Base-by-base conservation (phyloP, 345 rosid genomes). In the Salix udensis region DNA sequence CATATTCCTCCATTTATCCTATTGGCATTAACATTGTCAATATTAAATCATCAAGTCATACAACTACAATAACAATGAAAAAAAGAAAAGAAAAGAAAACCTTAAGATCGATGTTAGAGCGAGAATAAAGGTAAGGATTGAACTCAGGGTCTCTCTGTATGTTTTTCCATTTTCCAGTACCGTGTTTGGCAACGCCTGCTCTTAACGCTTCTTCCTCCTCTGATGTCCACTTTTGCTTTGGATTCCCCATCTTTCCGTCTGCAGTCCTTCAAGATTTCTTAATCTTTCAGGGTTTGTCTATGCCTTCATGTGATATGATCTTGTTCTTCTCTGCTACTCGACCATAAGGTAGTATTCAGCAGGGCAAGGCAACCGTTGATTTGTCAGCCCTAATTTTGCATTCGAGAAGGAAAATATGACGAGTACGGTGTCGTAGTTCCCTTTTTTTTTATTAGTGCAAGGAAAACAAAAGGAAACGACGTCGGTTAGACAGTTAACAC, bases 1-100 rank as follows among this genome's bases (percentile, higher is more conserved):
- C 96, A 93, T 79, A 82, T 95, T 92, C 79, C 98, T 84, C 99
- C 98, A 96, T 77, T 96, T 96, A 77, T 96, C 99, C 99, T 96
- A 58, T 7, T 5, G 30, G 75, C 75, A 37, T 66, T 14, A 46
- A 46, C 18, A 46, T 46, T 12, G 14, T 46, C 4, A 4, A 12
- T 14, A 46, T 46, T 46, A 64, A 14, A 76, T 67, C 21, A 60
- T 16, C 42, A 64, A 4, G 12, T 16, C 52, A 71, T 24, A 9
- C 30, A 34, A 24, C 30, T 68, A 58, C 4, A 7, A 24, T 11
- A 23, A n/a, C 12, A 64, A 1, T 13, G 7, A 31, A 4, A 65
- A n/a, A 44, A 30, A 30, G 70, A 70, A n/a, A 23, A 61, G 30
- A 72, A 52, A 61, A 71, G 73, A 34, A 26, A 67, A 91, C 98